phyloP scores from a whole-genome alignment of 108 stramenopile species.

The Fragilariopsis cylindrus region DNA sequence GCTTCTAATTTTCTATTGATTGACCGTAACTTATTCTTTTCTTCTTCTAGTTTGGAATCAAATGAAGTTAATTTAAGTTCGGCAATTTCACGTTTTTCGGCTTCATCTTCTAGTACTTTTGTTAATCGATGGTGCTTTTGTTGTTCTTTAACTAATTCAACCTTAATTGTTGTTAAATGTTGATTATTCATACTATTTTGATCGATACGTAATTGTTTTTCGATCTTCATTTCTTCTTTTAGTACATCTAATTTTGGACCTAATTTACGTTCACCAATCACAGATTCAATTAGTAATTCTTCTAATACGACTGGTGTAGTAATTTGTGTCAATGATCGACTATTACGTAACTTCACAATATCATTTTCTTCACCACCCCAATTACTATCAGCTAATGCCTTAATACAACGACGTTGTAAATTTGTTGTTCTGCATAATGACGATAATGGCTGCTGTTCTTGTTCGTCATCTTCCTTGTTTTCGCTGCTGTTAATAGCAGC shows the following conservation, averaged over 20 bases:
- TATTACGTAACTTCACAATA: neutral
- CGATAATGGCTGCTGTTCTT: neutral
- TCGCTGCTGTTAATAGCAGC: neutral
- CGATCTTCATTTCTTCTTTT: neutral
- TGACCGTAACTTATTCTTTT: neutral
- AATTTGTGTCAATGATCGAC: neutral
- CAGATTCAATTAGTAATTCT: neutral
- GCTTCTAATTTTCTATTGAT: neutral
- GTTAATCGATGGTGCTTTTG: neutral
- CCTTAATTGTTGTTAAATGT: neutral
- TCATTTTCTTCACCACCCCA: constrained; percentile 6
- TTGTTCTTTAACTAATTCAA: neutral
- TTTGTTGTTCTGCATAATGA: neutral
- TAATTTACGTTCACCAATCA: neutral
- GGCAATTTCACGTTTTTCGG: neutral
- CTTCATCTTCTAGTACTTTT: neutral
- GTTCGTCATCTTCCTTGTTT: neutral
- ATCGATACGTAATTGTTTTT: neutral
- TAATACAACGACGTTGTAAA: constrained; percentile 8
- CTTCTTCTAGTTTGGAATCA: neutral
- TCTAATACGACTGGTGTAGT: neutral
- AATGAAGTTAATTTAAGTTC: neutral
- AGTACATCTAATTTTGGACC: no score
- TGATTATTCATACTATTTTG: neutral
- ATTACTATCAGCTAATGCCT: neutral